These are phyloP conservation scores for Didymellaceae sp. DNA, from an alignment of 2,329 filamentous ascomycete genomes.

Conservation along the genomic window DNA sequence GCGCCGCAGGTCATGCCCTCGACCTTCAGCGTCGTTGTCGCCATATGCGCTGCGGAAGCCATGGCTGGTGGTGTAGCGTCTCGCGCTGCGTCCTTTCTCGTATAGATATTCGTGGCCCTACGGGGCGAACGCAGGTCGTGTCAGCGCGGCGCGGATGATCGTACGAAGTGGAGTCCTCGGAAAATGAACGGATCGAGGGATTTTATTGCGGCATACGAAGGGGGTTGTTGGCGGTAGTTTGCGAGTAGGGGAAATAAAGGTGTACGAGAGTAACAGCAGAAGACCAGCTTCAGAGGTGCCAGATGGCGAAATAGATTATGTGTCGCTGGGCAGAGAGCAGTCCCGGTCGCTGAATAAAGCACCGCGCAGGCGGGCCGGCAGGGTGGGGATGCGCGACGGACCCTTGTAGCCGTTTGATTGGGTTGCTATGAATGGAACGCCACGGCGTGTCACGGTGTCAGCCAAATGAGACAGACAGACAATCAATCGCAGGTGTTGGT, in stretches of 20 bases:
- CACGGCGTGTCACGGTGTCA: constrained; percentile 14
- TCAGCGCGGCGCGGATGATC: constrained; percentile 23
- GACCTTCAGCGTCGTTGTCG: constrained; percentile 88
- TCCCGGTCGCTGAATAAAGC: constrained; percentile 25
- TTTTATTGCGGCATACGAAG: constrained; percentile 24
- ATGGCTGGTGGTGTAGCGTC: constrained; percentile 18
- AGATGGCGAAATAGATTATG: constrained; percentile 33
- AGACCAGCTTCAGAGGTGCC: constrained; percentile 41
- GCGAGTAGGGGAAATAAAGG: constrained; percentile 10
- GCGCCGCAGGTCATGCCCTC: constrained; percentile 89
- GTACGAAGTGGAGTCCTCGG: constrained; percentile 22
- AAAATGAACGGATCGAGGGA: constrained; percentile 10
- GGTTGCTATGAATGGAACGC: constrained; percentile 21
- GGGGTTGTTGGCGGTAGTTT: constrained; percentile 2
- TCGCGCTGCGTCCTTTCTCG: constrained; percentile 11
- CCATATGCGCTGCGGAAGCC: constrained; percentile 62
- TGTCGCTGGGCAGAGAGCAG: constrained; percentile 18
- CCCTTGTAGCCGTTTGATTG: constrained; percentile 24
- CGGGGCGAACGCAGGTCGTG: constrained; percentile 20
- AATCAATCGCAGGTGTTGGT: no score
- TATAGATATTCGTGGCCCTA: constrained; percentile 7
- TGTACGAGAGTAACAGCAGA: constrained; percentile 16
- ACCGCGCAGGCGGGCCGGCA: constrained; percentile 20
- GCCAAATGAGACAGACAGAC: background rate
- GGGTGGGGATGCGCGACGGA: constrained; percentile 22